phyloP scores from a whole-genome alignment of 768 basidiomycete species.

The Tephrocybe sp. region DNA sequence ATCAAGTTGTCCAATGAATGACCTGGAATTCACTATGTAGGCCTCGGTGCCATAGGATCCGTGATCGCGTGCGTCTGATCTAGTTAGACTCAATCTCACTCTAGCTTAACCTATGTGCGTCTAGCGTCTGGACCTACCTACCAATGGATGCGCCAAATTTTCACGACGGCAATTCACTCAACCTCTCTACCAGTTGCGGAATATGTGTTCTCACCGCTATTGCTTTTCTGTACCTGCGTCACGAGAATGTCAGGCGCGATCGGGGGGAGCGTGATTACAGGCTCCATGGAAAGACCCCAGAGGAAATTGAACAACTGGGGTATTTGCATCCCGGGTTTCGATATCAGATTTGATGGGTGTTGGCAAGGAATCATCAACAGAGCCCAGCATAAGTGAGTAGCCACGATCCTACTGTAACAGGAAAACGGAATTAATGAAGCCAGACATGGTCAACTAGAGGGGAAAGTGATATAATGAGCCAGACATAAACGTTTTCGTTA shows the following conservation, averaged over 20 bases:
- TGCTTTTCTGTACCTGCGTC: slow-evolving; percentile 32
- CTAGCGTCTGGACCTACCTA: slow-evolving; percentile 46
- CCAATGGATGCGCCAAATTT: slow-evolving; percentile 43
- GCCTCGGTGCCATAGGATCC: slow-evolving; percentile 41
- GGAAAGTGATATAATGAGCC: no score
- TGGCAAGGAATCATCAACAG: background rate
- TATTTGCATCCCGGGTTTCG: slow-evolving; percentile 44
- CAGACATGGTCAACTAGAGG: no score
- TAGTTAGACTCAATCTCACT: background rate
- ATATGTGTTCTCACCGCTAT: slow-evolving; percentile 29
- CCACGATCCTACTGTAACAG: no score
- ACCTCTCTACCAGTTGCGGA: slow-evolving; percentile 34
- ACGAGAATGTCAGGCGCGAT: slow-evolving; percentile 41
- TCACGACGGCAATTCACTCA: slow-evolving; percentile 44
- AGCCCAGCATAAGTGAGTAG: background rate
- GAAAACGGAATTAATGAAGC: no score
- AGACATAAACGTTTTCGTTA: no score
- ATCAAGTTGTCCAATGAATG: background rate
- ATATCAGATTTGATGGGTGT: slow-evolving; percentile 27
- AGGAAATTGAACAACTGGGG: slow-evolving; percentile 38
- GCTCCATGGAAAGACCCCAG: slow-evolving; percentile 32
- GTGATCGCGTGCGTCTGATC: slow-evolving; percentile 38
- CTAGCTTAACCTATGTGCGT: background rate
- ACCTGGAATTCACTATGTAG: slow-evolving; percentile 14
- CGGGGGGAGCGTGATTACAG: slow-evolving; percentile 40